A percentile compares a stretch with the other conserved stretches of the same genome.
Conservation (phyloP, 1,284 basidiomycete genomes). For the Ceratobasidium sp. region DNA sequence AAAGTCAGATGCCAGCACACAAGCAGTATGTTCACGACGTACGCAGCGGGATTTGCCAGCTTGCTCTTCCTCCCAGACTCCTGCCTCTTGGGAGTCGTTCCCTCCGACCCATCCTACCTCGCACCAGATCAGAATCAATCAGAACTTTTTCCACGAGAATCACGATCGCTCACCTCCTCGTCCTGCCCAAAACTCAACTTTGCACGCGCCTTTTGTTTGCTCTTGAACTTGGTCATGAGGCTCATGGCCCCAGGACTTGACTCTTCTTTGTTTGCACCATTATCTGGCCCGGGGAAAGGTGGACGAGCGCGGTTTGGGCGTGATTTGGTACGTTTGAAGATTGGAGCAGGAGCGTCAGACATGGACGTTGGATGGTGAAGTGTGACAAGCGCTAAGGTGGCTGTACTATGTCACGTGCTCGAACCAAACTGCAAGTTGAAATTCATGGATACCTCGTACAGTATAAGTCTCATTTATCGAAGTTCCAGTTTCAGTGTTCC, state of each 20-base stretch:
- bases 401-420: conserved; percentile 4
- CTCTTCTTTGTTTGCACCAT: conserved; percentile 38
- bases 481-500: too few species aligned
- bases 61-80: conserved; percentile 74
- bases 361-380: conserved; percentile 23
- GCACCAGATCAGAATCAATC: conserved; percentile 50
- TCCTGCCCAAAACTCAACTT: conserved; percentile 85
- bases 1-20: conserved; percentile 10
- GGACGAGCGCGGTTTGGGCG: conserved; percentile 47
- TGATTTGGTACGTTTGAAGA: conserved; percentile 50
- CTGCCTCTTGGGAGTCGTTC: conserved; percentile 82
- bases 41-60: conserved; percentile 64
- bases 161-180: conserved; percentile 70
- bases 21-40: conserved; percentile 49
- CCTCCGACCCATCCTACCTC: conserved; percentile 72
- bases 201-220: conserved; percentile 71
- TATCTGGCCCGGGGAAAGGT: conserved; percentile 31
- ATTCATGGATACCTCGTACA: too few species aligned
- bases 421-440: too few species aligned
- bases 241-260: conserved; percentile 48
- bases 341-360: conserved; percentile 47
- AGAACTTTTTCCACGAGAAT: conserved; percentile 49
- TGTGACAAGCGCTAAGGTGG: neutral
- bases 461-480: too few species aligned
- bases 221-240: conserved; percentile 68